A percentile compares a stretch with the other conserved stretches of the same genome.
phyloP scores from a whole-genome alignment of 2,329 filamentous ascomycete genomes.

The Beauveria varroae region DNA sequence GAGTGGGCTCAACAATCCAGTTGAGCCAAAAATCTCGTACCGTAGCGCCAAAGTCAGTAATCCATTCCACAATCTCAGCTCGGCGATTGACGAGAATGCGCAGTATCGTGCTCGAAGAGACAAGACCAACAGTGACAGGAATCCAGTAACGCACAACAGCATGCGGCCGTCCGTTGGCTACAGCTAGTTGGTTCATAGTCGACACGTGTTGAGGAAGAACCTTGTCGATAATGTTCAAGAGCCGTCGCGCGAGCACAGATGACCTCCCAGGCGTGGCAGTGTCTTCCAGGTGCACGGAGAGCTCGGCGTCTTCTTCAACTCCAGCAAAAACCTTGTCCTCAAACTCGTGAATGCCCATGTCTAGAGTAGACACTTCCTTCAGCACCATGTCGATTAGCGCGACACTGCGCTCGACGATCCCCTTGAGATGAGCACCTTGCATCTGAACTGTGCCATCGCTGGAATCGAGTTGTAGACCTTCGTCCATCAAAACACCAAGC shows the following conservation, averaged over 20 bases:
- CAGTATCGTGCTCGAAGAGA: constrained; percentile 83
- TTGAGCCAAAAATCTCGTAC: constrained; percentile 88
- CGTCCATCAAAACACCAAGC: constrained; percentile 79
- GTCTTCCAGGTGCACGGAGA: constrained; percentile 45
- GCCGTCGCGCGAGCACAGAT: constrained; percentile 55
- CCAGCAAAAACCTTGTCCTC: constrained; percentile 58
- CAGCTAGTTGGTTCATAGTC: constrained; percentile 47
- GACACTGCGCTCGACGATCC: constrained; percentile 71
- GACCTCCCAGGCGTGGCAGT: constrained; percentile 39
- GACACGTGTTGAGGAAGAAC: constrained; percentile 61
- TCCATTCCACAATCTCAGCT: constrained; percentile 73
- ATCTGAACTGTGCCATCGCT: constrained; percentile 50
- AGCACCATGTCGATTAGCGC: constrained; percentile 81
- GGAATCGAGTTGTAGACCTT: constrained; percentile 64
- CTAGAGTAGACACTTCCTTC: constrained; percentile 58
- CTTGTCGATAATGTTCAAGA: constrained; percentile 60
- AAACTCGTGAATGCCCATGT: constrained; percentile 55
- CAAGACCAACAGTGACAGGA: constrained; percentile 59
- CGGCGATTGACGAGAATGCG: constrained; percentile 66
- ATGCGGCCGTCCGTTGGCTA: constrained; percentile 67
- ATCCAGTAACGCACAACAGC: constrained; percentile 81
- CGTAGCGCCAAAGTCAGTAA: constrained; percentile 70
- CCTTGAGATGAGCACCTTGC: constrained; percentile 52
- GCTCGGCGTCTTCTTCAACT: constrained; percentile 53
- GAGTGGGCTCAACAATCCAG: constrained; percentile 83